Conservation (phyloP, 83 land plant species). For the Larix sibirica region DNA sequence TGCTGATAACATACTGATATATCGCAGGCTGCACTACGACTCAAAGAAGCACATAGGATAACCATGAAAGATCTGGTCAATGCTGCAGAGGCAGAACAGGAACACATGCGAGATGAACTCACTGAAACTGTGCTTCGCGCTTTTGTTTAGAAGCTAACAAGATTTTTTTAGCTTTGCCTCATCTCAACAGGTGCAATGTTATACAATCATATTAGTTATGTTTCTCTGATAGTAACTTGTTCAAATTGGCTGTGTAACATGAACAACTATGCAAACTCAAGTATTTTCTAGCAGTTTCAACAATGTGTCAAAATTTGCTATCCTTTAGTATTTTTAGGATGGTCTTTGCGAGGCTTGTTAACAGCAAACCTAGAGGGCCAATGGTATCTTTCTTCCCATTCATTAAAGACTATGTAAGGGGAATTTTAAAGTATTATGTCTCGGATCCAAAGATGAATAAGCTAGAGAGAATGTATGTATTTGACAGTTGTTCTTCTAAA, state of each 20-base stretch:
- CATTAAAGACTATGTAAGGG: too few species aligned
- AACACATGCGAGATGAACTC: constrained; percentile 30
- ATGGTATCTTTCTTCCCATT: too few species aligned
- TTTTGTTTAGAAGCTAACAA: constrained; percentile 16
- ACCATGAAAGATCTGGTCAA: constrained; percentile 32
- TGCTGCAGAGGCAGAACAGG: constrained; percentile 32
- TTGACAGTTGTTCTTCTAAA: too few species aligned
- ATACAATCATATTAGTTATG: neutral
- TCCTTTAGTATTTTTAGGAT: too few species aligned
- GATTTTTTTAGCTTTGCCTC: neutral
- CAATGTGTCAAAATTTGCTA: neutral
- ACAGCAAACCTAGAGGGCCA: too few species aligned
- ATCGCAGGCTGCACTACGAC: constrained; percentile 32
- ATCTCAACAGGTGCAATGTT: neutral
- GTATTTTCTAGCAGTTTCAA: neutral
- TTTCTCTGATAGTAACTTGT: neutral
- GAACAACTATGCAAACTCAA: neutral
- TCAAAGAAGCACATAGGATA: constrained; percentile 22
- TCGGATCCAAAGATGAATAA: too few species aligned
- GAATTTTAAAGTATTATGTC: too few species aligned
- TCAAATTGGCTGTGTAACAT: neutral
- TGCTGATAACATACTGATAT: constrained; percentile 4
- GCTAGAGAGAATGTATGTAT: too few species aligned
- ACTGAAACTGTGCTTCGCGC: constrained; percentile 33
- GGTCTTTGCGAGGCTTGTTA: too few species aligned